phyloP scores from a whole-genome alignment of 225 moss, liverwort and hornwort species.

The Climacium dendroides region DNA sequence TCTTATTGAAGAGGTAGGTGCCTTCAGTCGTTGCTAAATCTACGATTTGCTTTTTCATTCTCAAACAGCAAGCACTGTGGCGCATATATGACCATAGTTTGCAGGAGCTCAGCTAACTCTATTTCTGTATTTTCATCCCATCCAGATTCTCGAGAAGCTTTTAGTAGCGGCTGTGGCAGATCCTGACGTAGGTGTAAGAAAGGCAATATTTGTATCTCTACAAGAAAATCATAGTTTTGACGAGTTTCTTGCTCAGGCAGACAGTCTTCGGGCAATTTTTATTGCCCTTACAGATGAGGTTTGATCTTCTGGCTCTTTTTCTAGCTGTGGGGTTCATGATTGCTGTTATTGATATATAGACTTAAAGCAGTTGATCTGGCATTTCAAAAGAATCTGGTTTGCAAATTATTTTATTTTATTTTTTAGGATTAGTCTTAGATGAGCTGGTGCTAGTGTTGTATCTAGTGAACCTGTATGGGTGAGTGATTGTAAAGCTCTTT shows the following conservation, averaged over 20 bases:
- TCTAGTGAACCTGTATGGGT: background rate
- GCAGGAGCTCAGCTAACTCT: background rate
- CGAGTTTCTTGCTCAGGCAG: constrained; percentile 91
- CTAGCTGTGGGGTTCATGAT: background rate
- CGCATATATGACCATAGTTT: background rate
- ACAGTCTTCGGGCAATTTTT: constrained; percentile 91
- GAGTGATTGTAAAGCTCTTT: background rate
- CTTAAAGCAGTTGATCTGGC: background rate
- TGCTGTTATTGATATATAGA: background rate
- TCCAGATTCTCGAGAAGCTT: constrained; percentile 89
- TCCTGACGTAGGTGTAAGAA: constrained; percentile 73
- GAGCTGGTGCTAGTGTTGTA: background rate
- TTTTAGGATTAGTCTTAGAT: background rate
- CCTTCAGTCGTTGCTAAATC: background rate
- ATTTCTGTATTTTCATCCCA: background rate
- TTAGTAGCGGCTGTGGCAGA: constrained; percentile 89
- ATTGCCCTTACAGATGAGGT: constrained; percentile 99
- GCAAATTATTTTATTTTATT: background rate
- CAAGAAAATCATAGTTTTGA: constrained; percentile 71
- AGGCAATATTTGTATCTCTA: constrained; percentile 65
- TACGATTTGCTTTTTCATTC: background rate
- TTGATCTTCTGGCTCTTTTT: background rate
- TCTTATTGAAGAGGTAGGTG: constrained; percentile 84
- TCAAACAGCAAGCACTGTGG: background rate
- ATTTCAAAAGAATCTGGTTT: background rate